Evolutionary conservation across 306 rosid genomes (phyloP).

Genomic region (Prunus fruticosa): DNA sequence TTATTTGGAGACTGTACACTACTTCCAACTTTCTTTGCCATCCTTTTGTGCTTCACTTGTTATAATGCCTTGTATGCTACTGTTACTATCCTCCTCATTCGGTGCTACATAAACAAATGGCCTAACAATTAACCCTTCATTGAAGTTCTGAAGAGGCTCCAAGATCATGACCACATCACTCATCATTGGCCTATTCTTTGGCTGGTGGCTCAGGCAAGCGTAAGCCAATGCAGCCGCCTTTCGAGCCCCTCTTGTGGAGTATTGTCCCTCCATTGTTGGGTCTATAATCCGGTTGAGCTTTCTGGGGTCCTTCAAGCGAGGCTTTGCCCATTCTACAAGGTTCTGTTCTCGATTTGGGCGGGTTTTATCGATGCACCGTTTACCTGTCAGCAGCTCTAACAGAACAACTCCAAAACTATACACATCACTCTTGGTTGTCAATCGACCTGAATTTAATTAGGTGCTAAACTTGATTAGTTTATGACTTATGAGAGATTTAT

Average conservation of each 20-base stretch:
- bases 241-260: conserved; percentile 50
- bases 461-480: background rate
- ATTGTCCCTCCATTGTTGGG: conserved; percentile 60
- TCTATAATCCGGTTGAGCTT: conserved; percentile 46
- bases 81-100: conserved; percentile 21
- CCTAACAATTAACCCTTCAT: conserved; percentile 38
- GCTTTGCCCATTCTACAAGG: conserved; percentile 87
- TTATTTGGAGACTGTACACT: background rate
- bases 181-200: conserved; percentile 61
- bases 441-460: conserved; percentile 46
- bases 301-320: conserved; percentile 52
- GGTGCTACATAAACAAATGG: conserved; percentile 81
- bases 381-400: conserved; percentile 78
- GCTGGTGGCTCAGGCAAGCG: conserved; percentile 61
- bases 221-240: conserved; percentile 61
- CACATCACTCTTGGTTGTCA: conserved; percentile 81
- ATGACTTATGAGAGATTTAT: background rate
- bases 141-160: conserved; percentile 57
- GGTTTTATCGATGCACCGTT: conserved; percentile 47
- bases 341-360: conserved; percentile 36
- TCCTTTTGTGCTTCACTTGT: background rate
- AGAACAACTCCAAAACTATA: conserved; percentile 85
- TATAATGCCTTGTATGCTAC: conserved; percentile 3
- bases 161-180: conserved; percentile 52
- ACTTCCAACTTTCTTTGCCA: background rate